Evolutionary conservation across 805 yeast species (phyloP), one percentile per base, ranked within the genome.

Genomic region (Yarrowia divulgata): DNA sequence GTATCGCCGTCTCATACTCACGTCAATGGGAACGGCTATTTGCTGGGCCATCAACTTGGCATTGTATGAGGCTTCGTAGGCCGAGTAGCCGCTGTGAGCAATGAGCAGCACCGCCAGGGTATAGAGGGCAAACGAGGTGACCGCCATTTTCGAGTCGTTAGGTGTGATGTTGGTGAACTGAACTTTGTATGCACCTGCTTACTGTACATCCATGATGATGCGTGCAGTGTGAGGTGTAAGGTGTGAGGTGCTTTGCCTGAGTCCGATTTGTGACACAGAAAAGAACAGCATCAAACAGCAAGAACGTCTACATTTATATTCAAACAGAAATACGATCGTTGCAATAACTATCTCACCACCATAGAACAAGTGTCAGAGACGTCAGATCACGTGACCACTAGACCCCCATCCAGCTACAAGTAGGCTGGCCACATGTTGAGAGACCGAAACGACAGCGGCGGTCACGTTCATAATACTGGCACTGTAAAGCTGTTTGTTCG

Each of bases 1-100:
- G 19, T 10, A 19, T 34, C 29, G 8, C 3, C 18, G 32, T 9
- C n/a, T 4, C 18, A 16, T 40, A 58, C 64, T 67, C 69, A 67
- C 64, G 18, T 45, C 68, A 46, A 60, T 32, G 37, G 55, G 57
- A 37, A 68, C 48, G 29, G 54, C 48, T 43, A 48, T 32, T 32
- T 68, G 40, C 29, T 46, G 54, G 37, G 46, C 69, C 40, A 63
- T n/a, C 69, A 68, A 16, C 29, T 40, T 63, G 57, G 68, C 68
- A 16, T 63, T 39, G 68, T 68, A 67, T 4, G 75, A 72, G 52
- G 72, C 73, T 70, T 75, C 77, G 64, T 73, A 72, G 16, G 74
- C 74, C 34, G 77, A 75, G 64, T 74, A 75, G 14, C 74, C 75
- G 40, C 73, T 66, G 63, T 75, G 77, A 8, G 71, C 23, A 35